Evolutionary conservation across 2,329 filamentous ascomycete genomes (phyloP), one percentile per base, ranked within the genome.

Genomic region (Bimuria novae-zelandiae): DNA sequence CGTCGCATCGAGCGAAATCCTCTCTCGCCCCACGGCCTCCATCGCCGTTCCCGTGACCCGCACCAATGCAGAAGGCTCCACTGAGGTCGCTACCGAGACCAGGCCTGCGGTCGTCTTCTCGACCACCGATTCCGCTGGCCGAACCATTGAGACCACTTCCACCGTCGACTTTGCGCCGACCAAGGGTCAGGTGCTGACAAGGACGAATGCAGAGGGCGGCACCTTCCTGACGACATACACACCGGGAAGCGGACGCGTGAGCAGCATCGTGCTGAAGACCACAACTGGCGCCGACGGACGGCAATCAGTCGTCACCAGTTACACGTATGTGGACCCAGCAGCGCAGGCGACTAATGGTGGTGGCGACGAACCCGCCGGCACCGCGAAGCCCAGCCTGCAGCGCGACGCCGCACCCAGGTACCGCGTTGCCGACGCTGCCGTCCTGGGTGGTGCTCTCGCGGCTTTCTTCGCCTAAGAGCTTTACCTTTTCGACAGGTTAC

Each of bases 171-270:
- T 65, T 42, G 64, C 65, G 3, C 68, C 68, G 1, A 72, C 71
- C 0, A 43, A 59, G 1, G 77, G 77, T 42, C 69, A 77, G 40
- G 73, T 78, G 17, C 63, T 78, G 37, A 80, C 78, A 8, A 66
- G 68, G 14, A 80, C 77, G 10, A 68, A 80, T 55, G 63, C 58
- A 2, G 21, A 55, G 7, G 78, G 78, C 21, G 56, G 62, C 32
- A 75, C 76, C 3, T 72, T 80, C 50, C 57, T 78, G 45, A 77
- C 78, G 2, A 81, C 79, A 1, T 79, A 76, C 60, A 79, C 77
- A 1, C 78, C 78, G 3, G 68, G 62, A 41, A 77, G 72, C 40
- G 76, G 72, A 17, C 62, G 56, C 7, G 73, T 80, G 17, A 75
- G 67, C 57, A 67, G 68, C 41, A 55, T 80, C 23, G 68, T 75